These are phyloP conservation scores for Usnea hakonensis DNA, from an alignment of 495 filamentous ascomycete genomes.

Conservation along the genomic window DNA sequence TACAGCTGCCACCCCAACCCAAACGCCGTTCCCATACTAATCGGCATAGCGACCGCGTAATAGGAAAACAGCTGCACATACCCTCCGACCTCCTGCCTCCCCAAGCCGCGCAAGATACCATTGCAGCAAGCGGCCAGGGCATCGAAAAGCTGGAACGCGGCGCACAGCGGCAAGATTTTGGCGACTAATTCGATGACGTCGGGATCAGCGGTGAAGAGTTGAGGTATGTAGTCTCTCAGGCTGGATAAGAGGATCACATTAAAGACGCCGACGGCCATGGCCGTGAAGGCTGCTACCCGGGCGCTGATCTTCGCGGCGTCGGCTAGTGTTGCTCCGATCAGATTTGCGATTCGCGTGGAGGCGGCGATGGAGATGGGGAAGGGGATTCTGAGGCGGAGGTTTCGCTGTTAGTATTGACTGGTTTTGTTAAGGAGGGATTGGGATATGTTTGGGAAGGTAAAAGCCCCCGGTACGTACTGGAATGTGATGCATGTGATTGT, in stretches of 20 bases:
- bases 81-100: constrained; percentile 79
- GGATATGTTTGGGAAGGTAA: background rate
- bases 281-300: constrained; percentile 58
- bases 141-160: constrained; percentile 85
- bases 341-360: constrained; percentile 56
- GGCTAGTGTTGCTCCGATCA: constrained; percentile 62
- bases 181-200: constrained; percentile 74
- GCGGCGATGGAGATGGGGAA: constrained; percentile 58
- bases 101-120: constrained; percentile 75
- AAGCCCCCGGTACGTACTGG: constrained; percentile 29
- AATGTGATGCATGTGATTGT: constrained; percentile 55
- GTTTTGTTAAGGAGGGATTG: background rate
- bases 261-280: constrained; percentile 62
- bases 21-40: constrained; percentile 71
- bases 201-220: constrained; percentile 70
- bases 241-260: constrained; percentile 61
- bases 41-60: constrained; percentile 76
- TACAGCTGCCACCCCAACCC: constrained; percentile 61
- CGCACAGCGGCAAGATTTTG: constrained; percentile 64
- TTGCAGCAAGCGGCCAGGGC: constrained; percentile 68
- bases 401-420: background rate
- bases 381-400: constrained; percentile 35
- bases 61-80: constrained; percentile 80
- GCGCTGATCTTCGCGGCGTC: constrained; percentile 64
- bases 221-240: constrained; percentile 60